phyloP scores from a whole-genome alignment of 345 rosid species.

The Linum lewisii region DNA sequence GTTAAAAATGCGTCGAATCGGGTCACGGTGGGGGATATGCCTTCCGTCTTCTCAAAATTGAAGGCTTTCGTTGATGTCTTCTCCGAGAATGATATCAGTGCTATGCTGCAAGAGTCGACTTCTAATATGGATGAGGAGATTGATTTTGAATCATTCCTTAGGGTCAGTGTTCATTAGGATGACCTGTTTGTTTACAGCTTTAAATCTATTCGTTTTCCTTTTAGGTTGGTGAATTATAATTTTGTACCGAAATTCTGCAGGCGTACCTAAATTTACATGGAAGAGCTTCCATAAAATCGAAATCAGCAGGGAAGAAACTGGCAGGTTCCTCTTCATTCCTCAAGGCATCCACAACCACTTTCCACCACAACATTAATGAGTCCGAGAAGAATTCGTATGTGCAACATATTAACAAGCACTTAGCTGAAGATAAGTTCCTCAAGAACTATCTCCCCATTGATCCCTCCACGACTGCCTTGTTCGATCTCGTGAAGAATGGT shows the following conservation, averaged over 20 bases:
- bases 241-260: slow-evolving; percentile 19
- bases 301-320: slow-evolving; percentile 49
- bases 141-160: slow-evolving; percentile 79
- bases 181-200: too few species aligned
- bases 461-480: slow-evolving; percentile 65
- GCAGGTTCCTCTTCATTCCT: slow-evolving; percentile 52
- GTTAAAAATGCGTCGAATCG: slow-evolving; percentile 43
- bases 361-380: slow-evolving; percentile 78
- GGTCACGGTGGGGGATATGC: slow-evolving; percentile 61
- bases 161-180: too few species aligned
- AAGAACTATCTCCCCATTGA: slow-evolving; percentile 71
- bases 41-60: slow-evolving; percentile 52
- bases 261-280: slow-evolving; percentile 64
- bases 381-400: slow-evolving; percentile 94
- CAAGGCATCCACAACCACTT: slow-evolving; percentile 74
- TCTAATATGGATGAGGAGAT: slow-evolving; percentile 44
- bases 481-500: slow-evolving; percentile 83
- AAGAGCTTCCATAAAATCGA: slow-evolving; percentile 34
- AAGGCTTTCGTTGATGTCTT: slow-evolving; percentile 55
- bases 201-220: too few species aligned
- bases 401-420: slow-evolving; percentile 66
- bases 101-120: slow-evolving; percentile 42
- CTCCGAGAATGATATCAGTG: slow-evolving; percentile 57
- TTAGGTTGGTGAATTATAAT: neutral
- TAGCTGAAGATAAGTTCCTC: slow-evolving; percentile 82